These are phyloP conservation scores for Huiozyma naganishii DNA, from an alignment of 805 yeast genomes.

Conservation along the genomic window DNA sequence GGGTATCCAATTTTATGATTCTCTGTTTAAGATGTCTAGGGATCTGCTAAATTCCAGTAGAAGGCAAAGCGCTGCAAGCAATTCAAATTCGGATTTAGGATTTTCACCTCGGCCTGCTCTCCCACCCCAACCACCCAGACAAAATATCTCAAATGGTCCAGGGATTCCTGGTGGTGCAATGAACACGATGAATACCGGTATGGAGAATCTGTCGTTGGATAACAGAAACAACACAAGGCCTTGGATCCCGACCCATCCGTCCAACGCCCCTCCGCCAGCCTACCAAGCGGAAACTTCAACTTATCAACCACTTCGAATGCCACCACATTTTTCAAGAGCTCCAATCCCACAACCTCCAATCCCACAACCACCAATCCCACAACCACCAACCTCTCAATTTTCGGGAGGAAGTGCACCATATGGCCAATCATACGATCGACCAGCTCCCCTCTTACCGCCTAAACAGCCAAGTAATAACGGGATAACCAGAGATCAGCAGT, in stretches of 20 bases:
- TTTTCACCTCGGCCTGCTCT: slow-evolving; percentile 2
- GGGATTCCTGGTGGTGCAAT: background rate
- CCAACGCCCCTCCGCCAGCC: slow-evolving; percentile 6
- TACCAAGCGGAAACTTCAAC: no score
- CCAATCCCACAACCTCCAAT: background rate
- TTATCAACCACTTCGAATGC: background rate
- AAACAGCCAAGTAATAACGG: slow-evolving; percentile 11
- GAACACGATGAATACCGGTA: background rate
- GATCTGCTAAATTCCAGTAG: slow-evolving; percentile 10
- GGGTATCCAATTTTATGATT: slow-evolving; percentile 55
- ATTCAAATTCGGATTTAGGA: background rate
- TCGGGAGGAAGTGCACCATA: background rate
- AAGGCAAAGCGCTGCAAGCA: background rate
- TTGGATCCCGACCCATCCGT: background rate
- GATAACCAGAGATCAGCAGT: slow-evolving; percentile 4
- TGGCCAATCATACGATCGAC: background rate
- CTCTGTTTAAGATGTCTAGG: slow-evolving; percentile 26
- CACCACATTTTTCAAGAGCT: background rate
- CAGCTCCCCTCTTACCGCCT: background rate
- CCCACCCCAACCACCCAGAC: slow-evolving; percentile 3
- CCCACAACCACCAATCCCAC: slow-evolving; percentile 1
- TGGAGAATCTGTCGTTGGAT: background rate
- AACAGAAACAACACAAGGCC: no score
- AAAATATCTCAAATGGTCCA: no score
- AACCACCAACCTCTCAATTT: background rate